Base-by-base conservation (phyloP, 1,284 basidiomycete species). In the Pascua sp. region DNA sequence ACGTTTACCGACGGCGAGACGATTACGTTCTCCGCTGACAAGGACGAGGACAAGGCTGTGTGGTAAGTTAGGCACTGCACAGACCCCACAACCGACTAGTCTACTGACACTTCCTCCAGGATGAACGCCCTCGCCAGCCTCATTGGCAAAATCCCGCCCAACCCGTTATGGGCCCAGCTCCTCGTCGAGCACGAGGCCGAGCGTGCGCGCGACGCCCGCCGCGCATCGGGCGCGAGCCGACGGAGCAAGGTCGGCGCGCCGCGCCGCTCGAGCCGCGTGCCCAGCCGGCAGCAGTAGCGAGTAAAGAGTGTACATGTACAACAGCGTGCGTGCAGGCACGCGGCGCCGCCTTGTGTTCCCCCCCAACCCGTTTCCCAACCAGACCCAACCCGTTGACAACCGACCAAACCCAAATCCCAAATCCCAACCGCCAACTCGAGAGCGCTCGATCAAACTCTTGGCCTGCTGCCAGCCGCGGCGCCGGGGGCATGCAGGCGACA, bases 21-120 rank as follows among this genome's bases (percentile, higher is more conserved):
- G 55, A 96, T 98, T 63, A 77, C 83, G 7, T 97, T 98, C 80
- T 92, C 89, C 67, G 91, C 94, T 38, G 94, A 98, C 75, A 88
- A 85, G 11, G 89, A 94, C 63, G 86, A 87, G 60, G 90, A 93
- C 71, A 97, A 96, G 78, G 77, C 80, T 13, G 83, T 81, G 77
- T 98, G 94, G 94, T 91, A 72, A 69, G 86, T 81, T 15, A 57
- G 41, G 15, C 46, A 4, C 5, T 11, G 40, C 36, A 40, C 56
- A 44, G 18, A 13, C 61, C 13, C 24, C 49, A 32, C 58, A 61
- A 16, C 41, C 42, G n/a, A n/a, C n/a, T n/a, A 24, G 32, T 52
- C 60, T 7, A 32, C 24, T 32, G 24, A 32, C 24, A 32, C 24
- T 32, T 32, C 7, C 4, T 32, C 24, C 67, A 93, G 91, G 91